These are phyloP conservation scores for Austroboletus festivus DNA, from an alignment of 768 basidiomycete species.

Conservation along the genomic window DNA sequence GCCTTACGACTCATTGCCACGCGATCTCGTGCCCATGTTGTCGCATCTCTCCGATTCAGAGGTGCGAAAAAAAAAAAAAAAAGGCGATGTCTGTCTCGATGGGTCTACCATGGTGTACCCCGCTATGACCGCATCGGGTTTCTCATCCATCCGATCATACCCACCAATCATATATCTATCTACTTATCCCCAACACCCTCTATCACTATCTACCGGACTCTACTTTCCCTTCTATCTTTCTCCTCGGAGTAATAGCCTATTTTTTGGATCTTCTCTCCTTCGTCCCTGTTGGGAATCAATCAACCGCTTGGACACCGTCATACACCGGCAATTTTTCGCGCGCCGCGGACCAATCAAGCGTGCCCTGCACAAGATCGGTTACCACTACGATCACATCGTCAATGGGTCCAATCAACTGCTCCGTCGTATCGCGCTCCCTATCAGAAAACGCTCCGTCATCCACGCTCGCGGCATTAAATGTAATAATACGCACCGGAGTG, in stretches of 20 bases:
- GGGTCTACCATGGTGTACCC: too few relatives aligned
- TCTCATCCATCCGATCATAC: too few relatives aligned
- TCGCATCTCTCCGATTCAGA: too few relatives aligned
- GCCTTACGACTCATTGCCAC: too few relatives aligned
- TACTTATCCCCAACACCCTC: background rate
- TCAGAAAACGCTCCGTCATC: background rate
- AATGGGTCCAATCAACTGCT: slow-evolving; percentile 85
- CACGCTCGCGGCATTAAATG: background rate
- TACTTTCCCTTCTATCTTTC: slow-evolving; percentile 1
- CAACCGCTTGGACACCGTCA: slow-evolving; percentile 86
- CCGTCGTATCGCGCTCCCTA: slow-evolving; percentile 93
- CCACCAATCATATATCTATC: too few relatives aligned
- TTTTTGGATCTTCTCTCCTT: background rate
- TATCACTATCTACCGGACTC: background rate
- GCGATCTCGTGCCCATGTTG: too few relatives aligned
- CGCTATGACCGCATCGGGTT: too few relatives aligned
- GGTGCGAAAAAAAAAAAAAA: too few relatives aligned
- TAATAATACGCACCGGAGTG: slow-evolving; percentile 66
- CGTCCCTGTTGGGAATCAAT: slow-evolving; percentile 24
- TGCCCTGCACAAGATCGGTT: slow-evolving; percentile 72
- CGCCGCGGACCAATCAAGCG: slow-evolving; percentile 74
- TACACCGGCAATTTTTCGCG: slow-evolving; percentile 70
- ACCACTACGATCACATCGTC: slow-evolving; percentile 87
- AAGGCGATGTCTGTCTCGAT: too few relatives aligned
- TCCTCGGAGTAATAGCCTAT: slow-evolving; percentile 16